Base-by-base conservation (phyloP, 2,329 filamentous ascomycete species). In the Fusarium pseudocircinatum region DNA sequence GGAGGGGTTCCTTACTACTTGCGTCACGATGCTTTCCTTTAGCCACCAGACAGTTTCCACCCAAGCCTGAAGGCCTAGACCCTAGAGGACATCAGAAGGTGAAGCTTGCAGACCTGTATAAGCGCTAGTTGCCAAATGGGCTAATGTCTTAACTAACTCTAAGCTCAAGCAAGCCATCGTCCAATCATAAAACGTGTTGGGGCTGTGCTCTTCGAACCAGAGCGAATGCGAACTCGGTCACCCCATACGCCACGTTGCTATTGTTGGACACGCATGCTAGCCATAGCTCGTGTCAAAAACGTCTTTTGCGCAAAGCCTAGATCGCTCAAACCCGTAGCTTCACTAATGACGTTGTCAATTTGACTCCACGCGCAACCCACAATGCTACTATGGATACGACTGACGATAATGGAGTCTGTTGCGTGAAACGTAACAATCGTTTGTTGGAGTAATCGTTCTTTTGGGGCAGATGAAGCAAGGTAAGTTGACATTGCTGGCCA, bases 361-460 rank as follows among this genome's bases (percentile, higher is more conserved):
- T 2, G 16, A 14, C 7, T 6, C 14, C 20, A 22, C 24, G 34
- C 20, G 4, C 18, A 53, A n/a, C 10, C 11, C 11, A 10, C 2
- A 7, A 28, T 39, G 18, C 7, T 5, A 16, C 14, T 16, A 53
- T 53, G 34, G 24, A 53, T 26, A 20, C 20, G 14, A 28, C 20
- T 53, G 18, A 26, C 7, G 10, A 37, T 16, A 7, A 16, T 28
- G 20, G 50, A 22, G 4, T 34, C 22, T 30, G 16, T 49, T 30
- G 20, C 12, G 34, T 34, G 50, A 59, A 34, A 66, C 44, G 63
- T 59, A 66, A 26, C 43, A 67, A 24, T 40, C 14, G 3, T n/a
- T 18, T 22, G 12, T 18, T 15, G 6, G 32, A n/a, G 6, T 1
- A 15, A 15, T 37, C 6, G 8, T 24, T 44, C 24, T 39, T 15